These are phyloP conservation scores for Sergeia podlipaevii DNA, from an alignment of 208 protist genomes.

Conservation along the genomic window DNA sequence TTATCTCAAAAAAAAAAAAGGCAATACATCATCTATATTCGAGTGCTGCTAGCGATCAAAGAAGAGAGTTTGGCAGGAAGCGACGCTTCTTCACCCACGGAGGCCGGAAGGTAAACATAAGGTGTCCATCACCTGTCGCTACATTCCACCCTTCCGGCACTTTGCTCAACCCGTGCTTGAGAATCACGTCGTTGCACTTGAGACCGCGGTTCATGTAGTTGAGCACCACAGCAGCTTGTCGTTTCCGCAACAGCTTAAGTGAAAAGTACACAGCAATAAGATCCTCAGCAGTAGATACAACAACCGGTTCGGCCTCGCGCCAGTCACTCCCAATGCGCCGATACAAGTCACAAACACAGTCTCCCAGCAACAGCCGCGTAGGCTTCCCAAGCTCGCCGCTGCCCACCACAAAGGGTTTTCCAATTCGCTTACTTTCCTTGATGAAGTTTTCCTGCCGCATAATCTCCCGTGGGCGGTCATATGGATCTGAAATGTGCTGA, in stretches of 20 bases:
- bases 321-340: slow-evolving; percentile 63
- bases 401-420: slow-evolving; percentile 67
- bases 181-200: slow-evolving; percentile 53
- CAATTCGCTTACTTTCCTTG: slow-evolving; percentile 57
- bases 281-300: slow-evolving; percentile 87
- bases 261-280: slow-evolving; percentile 86
- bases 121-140: slow-evolving; percentile 73
- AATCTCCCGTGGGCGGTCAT: slow-evolving; percentile 60
- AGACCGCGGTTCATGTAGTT: slow-evolving; percentile 80
- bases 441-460: slow-evolving; percentile 62
- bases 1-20: neutral
- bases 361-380: slow-evolving; percentile 74
- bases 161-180: slow-evolving; percentile 61
- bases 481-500: slow-evolving; percentile 47
- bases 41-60: slow-evolving; percentile 15
- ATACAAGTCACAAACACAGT: slow-evolving; percentile 76
- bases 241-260: slow-evolving; percentile 30
- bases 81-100: slow-evolving; percentile 72
- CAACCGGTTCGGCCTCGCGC: slow-evolving; percentile 54
- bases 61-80: slow-evolving; percentile 63
- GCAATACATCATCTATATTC: neutral
- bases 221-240: slow-evolving; percentile 39
- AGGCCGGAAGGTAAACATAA: slow-evolving; percentile 86
- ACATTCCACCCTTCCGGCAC: slow-evolving; percentile 85
- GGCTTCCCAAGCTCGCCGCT: slow-evolving; percentile 35